Conservation (phyloP, 495 filamentous ascomycete genomes). For the Friedmanniomyces simplex region DNA sequence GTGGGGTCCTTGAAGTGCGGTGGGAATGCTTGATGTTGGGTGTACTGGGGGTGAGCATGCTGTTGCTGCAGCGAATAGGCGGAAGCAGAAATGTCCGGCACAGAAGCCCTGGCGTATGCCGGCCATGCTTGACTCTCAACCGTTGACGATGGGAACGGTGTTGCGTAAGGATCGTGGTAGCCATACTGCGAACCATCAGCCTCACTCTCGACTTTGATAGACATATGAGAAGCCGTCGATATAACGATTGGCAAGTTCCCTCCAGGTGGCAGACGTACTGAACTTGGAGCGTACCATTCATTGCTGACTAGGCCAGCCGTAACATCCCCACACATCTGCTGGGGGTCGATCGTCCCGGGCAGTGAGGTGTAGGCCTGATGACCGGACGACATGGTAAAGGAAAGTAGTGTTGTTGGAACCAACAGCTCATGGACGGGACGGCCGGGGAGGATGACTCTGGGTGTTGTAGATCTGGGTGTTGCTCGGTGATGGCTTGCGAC, state of each 20-base stretch:
- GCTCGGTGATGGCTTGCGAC: conserved; percentile 4
- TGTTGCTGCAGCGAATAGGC: conserved; percentile 1
- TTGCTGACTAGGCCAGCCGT: conserved; percentile 1
- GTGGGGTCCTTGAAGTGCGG: conserved; percentile 15
- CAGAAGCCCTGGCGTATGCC: conserved; percentile 9
- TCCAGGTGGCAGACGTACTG: conserved; percentile 9
- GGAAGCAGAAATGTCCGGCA: conserved; percentile 11
- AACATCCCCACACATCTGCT: conserved; percentile 11
- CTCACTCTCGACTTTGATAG: not conserved
- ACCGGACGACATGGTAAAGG: conserved; percentile 2
- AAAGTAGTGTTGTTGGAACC: conserved; percentile 8
- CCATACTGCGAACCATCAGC: conserved; percentile 12
- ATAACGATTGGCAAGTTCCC: not conserved
- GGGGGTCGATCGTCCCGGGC: conserved; percentile 6
- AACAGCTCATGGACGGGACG: conserved; percentile 2
- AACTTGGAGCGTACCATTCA: conserved; percentile 18
- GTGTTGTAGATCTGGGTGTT: conserved; percentile 2
- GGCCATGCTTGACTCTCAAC: conserved; percentile 16
- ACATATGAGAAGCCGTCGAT: not conserved
- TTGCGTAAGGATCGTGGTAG: conserved; percentile 21
- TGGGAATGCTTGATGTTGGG: not conserved
- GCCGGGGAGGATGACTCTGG: not conserved
- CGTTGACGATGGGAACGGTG: conserved; percentile 18
- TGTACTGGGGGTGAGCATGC: not conserved
- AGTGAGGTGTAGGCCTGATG: conserved; percentile 8